Evolutionary conservation across 257 asterid genomes (phyloP).

Genomic region (Mitragyna speciosa): DNA sequence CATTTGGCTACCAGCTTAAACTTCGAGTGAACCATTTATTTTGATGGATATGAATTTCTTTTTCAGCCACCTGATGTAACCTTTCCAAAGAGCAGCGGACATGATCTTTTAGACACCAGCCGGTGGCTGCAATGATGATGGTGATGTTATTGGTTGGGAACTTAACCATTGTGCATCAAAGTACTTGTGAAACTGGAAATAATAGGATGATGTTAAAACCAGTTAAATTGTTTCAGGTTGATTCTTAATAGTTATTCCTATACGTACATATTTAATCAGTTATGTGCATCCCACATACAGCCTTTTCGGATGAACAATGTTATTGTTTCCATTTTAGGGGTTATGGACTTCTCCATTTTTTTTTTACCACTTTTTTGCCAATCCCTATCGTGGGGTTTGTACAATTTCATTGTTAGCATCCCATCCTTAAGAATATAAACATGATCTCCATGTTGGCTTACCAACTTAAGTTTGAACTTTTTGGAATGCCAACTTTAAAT

Average conservation of each 20-base stretch:
- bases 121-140: not conserved
- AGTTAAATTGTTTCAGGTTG: too few species aligned
- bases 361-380: too few species aligned
- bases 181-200: not conserved
- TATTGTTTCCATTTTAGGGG: not conserved
- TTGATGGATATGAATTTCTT: not conserved
- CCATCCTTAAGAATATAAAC: not conserved
- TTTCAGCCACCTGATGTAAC: not conserved
- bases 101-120: not conserved
- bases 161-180: not conserved
- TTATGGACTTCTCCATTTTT: not conserved
- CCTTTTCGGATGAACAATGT: not conserved
- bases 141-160: not conserved
- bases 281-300: not conserved
- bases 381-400: not conserved
- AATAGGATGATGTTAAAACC: too few species aligned
- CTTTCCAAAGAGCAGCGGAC: too few species aligned
- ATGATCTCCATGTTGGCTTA: not conserved
- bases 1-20: not conserved
- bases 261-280: not conserved
- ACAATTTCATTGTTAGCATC: not conserved
- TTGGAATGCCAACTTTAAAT: not conserved
- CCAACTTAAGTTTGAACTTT: not conserved
- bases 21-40: not conserved
- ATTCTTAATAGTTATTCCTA: too few species aligned